Conservation (phyloP, 164 flowering plant genomes). For the Litsea cubeba region DNA sequence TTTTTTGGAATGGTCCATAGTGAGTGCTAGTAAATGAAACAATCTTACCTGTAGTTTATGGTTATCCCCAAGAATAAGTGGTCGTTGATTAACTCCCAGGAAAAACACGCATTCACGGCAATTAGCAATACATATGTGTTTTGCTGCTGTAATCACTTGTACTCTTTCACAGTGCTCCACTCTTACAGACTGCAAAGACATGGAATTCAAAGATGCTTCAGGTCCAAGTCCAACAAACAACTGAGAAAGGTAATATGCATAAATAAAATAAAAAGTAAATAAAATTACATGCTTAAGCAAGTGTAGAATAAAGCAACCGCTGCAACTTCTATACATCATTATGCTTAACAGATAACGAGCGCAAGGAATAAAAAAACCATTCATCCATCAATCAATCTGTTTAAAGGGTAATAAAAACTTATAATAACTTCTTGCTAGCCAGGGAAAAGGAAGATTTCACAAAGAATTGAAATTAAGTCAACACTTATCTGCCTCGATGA, state of each 20-base stretch:
- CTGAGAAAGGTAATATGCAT: neutral
- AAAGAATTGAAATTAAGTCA: neutral
- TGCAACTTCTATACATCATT: neutral
- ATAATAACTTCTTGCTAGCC: neutral
- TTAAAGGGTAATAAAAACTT: no score
- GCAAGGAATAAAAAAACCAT: neutral
- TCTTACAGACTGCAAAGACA: slow-evolving; percentile 68
- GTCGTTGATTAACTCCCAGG: slow-evolving; percentile 88
- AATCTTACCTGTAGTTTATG: slow-evolving; percentile 76
- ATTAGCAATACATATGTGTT: slow-evolving; percentile 84
- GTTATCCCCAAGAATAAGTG: slow-evolving; percentile 94
- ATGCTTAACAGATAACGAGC: neutral
- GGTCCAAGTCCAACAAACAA: slow-evolving; percentile 1
- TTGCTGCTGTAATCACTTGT: slow-evolving; percentile 82
- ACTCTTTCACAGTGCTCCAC: slow-evolving; percentile 98
- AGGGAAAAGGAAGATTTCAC: neutral
- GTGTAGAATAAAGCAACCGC: neutral
- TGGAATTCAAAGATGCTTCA: slow-evolving; percentile 2
- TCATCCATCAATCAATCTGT: neutral
- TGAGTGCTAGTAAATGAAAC: neutral
- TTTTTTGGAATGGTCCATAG: no score
- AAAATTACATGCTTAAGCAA: no score
- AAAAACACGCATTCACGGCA: slow-evolving; percentile 96
- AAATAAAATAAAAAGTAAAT: no score
- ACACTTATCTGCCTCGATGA: neutral